These are phyloP conservation scores for Parasitella parasitica DNA, from an alignment of 371 early-diverging fungal species.

Conservation along the genomic window DNA sequence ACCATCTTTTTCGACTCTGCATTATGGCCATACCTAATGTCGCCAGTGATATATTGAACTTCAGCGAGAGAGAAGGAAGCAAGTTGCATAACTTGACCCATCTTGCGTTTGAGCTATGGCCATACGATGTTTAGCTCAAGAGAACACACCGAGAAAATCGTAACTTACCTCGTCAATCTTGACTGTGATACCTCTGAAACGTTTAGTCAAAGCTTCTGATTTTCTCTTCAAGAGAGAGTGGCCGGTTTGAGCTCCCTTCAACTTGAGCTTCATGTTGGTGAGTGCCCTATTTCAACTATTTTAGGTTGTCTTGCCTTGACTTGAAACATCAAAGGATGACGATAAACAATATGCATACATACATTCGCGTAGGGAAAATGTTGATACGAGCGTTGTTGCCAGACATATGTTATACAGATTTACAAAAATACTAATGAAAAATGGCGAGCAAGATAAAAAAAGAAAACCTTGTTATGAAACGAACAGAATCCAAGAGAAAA, in stretches of 20 bases:
- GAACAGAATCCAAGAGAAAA: not conserved
- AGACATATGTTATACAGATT: slow-evolving; percentile 48
- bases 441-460: not conserved
- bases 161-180: slow-evolving; percentile 87
- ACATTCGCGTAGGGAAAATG: slow-evolving; percentile 93
- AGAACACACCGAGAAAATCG: not conserved
- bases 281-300: slow-evolving; percentile 69
- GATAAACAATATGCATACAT: slow-evolving; percentile 22
- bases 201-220: slow-evolving; percentile 96
- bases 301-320: not conserved
- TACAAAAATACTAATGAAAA: not conserved
- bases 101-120: slow-evolving; percentile 45
- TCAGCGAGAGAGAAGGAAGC: slow-evolving; percentile 98
- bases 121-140: not conserved
- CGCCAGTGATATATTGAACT: slow-evolving; percentile 97
- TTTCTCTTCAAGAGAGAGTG: slow-evolving; percentile 97
- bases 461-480: not conserved
- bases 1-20: not conserved
- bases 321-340: slow-evolving; percentile 1
- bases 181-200: slow-evolving; percentile 92
- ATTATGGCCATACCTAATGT: slow-evolving; percentile 70
- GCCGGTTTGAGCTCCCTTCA: slow-evolving; percentile 99
- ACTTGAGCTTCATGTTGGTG: slow-evolving; percentile 90
- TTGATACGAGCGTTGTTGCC: slow-evolving; percentile 66
- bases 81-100: slow-evolving; percentile 96